Conservation (phyloP, 2,329 filamentous ascomycete genomes). For the Aspergillus piperis region DNA sequence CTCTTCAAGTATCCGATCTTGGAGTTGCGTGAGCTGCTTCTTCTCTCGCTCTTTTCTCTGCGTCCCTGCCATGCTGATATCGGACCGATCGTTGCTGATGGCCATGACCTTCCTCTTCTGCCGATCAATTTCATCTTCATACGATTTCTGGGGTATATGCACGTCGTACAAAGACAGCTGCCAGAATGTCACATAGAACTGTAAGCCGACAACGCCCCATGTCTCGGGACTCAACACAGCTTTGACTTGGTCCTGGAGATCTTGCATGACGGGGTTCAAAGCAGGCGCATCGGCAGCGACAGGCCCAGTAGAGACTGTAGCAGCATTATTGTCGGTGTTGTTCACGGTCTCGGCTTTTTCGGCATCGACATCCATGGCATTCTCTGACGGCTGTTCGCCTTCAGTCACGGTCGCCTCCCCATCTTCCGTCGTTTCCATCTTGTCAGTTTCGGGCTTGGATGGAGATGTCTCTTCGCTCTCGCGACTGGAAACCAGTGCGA, state of each 20-base stretch:
- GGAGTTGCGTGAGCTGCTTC: constrained; percentile 67
- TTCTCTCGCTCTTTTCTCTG: constrained; percentile 70
- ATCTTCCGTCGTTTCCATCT: constrained; percentile 39
- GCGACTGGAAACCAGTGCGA: constrained; percentile 13
- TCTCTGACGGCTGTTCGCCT: constrained; percentile 23
- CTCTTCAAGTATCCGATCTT: constrained; percentile 71
- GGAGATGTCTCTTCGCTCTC: constrained; percentile 26
- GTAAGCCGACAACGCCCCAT: constrained; percentile 71
- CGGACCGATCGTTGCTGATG: constrained; percentile 70
- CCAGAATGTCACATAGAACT: constrained; percentile 93
- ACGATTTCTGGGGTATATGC: constrained; percentile 72
- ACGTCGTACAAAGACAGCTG: constrained; percentile 81
- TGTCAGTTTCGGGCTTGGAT: constrained; percentile 21
- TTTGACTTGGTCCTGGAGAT: constrained; percentile 70
- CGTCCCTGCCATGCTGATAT: constrained; percentile 67
- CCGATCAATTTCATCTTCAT: constrained; percentile 72
- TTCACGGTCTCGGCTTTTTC: constrained; percentile 22
- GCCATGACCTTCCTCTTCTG: constrained; percentile 67
- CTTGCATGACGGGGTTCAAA: constrained; percentile 71
- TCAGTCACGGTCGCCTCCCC: constrained; percentile 21
- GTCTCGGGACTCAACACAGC: constrained; percentile 62
- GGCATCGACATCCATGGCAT: constrained; percentile 40
- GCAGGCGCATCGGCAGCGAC: constrained; percentile 47
- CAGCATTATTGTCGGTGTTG: constrained; percentile 14
- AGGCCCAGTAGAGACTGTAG: constrained; percentile 24